These are phyloP conservation scores for Rhododendron ferrugineum DNA, from an alignment of 148 eudicot genomes.

Conservation along the genomic window DNA sequence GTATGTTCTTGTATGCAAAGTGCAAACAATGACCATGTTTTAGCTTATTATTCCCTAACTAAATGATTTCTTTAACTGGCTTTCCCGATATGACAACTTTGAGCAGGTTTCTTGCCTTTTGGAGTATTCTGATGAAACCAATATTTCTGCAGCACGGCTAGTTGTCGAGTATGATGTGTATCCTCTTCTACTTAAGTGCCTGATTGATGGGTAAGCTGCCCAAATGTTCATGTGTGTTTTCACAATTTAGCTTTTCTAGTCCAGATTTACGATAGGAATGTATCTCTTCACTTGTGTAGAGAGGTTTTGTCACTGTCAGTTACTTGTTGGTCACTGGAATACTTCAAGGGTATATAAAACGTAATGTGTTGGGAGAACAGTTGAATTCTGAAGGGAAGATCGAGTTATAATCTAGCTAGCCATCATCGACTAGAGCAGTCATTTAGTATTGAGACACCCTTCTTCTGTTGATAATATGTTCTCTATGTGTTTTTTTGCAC, in stretches of 20 bases:
- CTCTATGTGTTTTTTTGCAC: not conserved
- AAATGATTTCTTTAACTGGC: not conserved
- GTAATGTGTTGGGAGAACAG: not conserved
- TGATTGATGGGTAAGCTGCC: conserved; percentile 58
- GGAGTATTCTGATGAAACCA: conserved; percentile 46
- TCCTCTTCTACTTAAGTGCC: conserved; percentile 79
- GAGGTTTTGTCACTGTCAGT: not conserved
- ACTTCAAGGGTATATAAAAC: not conserved
- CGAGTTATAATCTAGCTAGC: not conserved
- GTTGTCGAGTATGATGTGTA: conserved; percentile 51
- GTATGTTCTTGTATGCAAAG: not conserved
- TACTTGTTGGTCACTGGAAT: not conserved
- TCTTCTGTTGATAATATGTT: not conserved
- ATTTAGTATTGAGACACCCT: not conserved
- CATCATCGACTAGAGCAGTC: not conserved
- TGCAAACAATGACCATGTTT: not conserved
- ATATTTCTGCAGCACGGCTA: conserved; percentile 45
- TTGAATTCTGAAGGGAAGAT: not conserved
- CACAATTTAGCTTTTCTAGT: not conserved
- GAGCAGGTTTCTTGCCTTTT: conserved; percentile 74
- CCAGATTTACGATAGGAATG: not conserved
- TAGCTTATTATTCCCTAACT: not conserved
- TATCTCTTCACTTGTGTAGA: not conserved
- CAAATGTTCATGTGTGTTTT: not conserved
- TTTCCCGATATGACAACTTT: conserved; percentile 1